Percentiles rank a stretch among this genome's conserved stretches.
These are phyloP conservation scores for Ottelia alismoides DNA, from an alignment of 106 monocot genomes.

Conservation along the genomic window DNA sequence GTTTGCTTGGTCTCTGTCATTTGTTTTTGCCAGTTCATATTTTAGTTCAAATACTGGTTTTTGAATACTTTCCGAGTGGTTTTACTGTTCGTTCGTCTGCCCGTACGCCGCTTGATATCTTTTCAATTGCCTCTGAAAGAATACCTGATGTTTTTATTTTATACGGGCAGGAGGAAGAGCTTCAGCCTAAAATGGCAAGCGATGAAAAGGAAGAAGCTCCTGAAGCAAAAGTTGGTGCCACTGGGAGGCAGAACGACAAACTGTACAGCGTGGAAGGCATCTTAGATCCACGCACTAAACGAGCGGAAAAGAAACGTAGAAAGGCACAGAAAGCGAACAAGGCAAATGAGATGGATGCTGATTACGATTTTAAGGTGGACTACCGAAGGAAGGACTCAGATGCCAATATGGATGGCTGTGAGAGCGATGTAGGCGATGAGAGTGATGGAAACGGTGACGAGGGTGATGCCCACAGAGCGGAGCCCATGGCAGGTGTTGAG, in stretches of 20 bases:
- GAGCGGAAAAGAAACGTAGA: conserved; percentile 63
- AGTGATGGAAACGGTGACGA: too few species aligned
- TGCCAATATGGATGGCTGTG: not conserved
- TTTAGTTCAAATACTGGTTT: too few species aligned
- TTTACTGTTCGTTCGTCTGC: too few species aligned
- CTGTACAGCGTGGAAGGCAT: conserved; percentile 80
- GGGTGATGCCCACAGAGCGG: conserved; percentile 15
- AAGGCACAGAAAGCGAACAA: conserved; percentile 31
- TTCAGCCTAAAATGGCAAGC: too few species aligned
- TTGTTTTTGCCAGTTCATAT: too few species aligned
- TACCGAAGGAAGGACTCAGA: conserved; percentile 28
- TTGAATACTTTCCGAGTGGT: too few species aligned
- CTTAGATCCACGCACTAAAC: conserved; percentile 51
- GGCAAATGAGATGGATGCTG: conserved; percentile 58
- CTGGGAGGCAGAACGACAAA: conserved; percentile 48
- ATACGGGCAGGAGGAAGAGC: too few species aligned
- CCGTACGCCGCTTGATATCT: too few species aligned
- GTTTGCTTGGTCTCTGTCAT: too few species aligned
- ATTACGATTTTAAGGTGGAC: conserved; percentile 92
- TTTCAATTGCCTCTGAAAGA: too few species aligned
- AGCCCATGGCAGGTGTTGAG: conserved; percentile 56
- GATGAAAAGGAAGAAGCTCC: too few species aligned
- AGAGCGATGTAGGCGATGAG: too few species aligned
- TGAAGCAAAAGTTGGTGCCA: conserved; percentile 15
- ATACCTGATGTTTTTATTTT: not conserved